Percentiles rank a stretch among this genome's conserved stretches.
These are phyloP conservation scores for Xylona heveae DNA, from an alignment of 495 filamentous ascomycete species.

Conservation along the genomic window DNA sequence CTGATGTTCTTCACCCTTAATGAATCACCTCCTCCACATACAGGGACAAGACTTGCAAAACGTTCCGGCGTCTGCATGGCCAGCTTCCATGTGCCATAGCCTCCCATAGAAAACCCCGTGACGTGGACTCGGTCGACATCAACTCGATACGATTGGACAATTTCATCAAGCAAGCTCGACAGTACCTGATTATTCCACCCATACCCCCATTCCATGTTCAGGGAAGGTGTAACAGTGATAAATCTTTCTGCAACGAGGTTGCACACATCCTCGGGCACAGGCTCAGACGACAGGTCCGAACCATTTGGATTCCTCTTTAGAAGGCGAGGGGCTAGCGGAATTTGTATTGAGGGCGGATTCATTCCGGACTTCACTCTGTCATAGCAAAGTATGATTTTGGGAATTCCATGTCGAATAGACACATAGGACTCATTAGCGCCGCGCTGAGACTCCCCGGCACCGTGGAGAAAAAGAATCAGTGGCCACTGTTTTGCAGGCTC, in stretches of 20 bases:
- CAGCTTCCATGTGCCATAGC: constrained; percentile 2
- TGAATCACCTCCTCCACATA: constrained; percentile 2
- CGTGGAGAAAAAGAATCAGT: constrained; percentile 7
- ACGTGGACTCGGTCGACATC: constrained; percentile 2
- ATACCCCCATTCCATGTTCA: constrained; percentile 2
- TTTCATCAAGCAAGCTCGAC: neutral
- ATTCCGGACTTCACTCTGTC: constrained; percentile 1
- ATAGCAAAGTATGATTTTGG: constrained; percentile 6
- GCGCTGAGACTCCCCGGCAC: constrained; percentile 5
- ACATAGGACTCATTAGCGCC: constrained; percentile 1
- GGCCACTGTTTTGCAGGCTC: neutral
- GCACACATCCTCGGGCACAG: neutral
- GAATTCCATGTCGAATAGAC: constrained; percentile 4
- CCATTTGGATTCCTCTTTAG: neutral
- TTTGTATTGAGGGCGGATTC: constrained; percentile 2
- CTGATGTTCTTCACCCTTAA: neutral
- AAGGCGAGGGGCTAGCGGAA: constrained; percentile 3
- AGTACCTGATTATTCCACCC: constrained; percentile 1
- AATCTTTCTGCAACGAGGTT: constrained; percentile 1
- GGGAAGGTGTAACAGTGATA: constrained; percentile 1
- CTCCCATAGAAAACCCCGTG: constrained; percentile 3
- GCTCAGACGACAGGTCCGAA: neutral
- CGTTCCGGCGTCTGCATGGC: constrained; percentile 1
- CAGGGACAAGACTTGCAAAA: constrained; percentile 1
- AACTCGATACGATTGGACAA: neutral